phyloP scores from a whole-genome alignment of 2,329 filamentous ascomycete species.

The Fusarium mundagurra region DNA sequence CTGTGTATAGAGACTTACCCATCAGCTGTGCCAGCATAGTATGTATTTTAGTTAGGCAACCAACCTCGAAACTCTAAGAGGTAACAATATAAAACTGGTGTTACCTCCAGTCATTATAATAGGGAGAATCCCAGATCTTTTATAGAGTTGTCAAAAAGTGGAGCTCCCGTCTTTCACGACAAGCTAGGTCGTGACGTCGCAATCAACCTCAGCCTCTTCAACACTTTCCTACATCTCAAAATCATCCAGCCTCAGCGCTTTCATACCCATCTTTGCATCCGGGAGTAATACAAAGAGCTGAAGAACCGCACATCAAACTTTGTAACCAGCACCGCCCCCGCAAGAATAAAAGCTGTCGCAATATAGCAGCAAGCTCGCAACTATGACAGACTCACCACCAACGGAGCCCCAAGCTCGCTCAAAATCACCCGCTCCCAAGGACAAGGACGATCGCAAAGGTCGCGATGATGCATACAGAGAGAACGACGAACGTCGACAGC shows the following conservation, averaged over 20 bases:
- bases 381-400: slow-evolving; percentile 32
- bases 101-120: not conserved
- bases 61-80: no score
- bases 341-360: not conserved
- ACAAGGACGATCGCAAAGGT: slow-evolving; percentile 8
- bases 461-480: slow-evolving; percentile 9
- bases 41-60: not conserved
- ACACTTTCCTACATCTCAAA: slow-evolving; percentile 1
- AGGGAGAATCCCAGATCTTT: not conserved
- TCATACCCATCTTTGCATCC: not conserved
- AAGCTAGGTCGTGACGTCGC: slow-evolving; percentile 20
- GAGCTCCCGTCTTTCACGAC: not conserved
- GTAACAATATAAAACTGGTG: not conserved
- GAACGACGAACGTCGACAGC: slow-evolving; percentile 15
- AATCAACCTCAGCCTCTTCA: slow-evolving; percentile 3
- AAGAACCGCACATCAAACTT: not conserved
- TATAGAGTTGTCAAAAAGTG: slow-evolving; percentile 2
- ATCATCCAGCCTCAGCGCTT: not conserved
- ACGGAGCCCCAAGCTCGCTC: slow-evolving; percentile 27
- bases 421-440: slow-evolving; percentile 22
- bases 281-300: not conserved
- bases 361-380: not conserved
- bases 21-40: not conserved
- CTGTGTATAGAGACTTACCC: not conserved
- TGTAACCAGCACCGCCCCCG: not conserved